Conservation (phyloP, 139 green algal genomes). For the Marvania coccoides region DNA sequence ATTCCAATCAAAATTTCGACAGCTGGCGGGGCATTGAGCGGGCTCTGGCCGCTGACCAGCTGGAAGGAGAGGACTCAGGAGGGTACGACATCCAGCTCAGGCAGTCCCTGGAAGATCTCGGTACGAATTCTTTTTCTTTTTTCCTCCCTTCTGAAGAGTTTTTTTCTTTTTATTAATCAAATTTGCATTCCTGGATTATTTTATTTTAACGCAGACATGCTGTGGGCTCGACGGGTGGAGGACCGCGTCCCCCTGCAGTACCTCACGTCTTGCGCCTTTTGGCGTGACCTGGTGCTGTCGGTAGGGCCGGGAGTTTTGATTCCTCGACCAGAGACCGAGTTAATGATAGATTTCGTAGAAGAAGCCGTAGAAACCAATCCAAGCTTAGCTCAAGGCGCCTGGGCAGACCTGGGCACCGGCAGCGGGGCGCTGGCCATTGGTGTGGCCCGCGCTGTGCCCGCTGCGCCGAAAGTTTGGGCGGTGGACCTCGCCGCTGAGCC, state of each 20-base stretch:
- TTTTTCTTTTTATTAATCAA: too few species aligned
- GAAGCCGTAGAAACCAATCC: conserved; percentile 20
- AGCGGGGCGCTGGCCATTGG: conserved; percentile 79
- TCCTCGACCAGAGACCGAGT: conserved; percentile 87
- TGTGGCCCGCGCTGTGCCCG: conserved; percentile 47
- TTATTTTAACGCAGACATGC: conserved; percentile 18
- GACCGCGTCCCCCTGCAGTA: conserved; percentile 85
- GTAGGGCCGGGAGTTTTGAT: conserved; percentile 77
- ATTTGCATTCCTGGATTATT: too few species aligned
- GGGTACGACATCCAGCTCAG: conserved; percentile 36
- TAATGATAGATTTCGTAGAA: conserved; percentile 63
- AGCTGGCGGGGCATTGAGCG: conserved; percentile 21
- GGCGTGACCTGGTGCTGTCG: conserved; percentile 59
- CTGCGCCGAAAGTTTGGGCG: conserved; percentile 37
- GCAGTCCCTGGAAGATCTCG: conserved; percentile 21
- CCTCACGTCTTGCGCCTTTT: conserved; percentile 70
- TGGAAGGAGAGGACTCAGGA: not conserved
- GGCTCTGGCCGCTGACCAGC: conserved; percentile 17
- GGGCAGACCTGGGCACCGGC: conserved; percentile 87
- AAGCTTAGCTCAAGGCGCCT: conserved; percentile 33
- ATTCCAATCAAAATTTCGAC: too few species aligned
- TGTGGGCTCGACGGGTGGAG: conserved; percentile 34
- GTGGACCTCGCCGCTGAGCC: conserved; percentile 54
- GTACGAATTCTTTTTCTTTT: conserved; percentile 1
- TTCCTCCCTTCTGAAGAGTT: not conserved